These are phyloP conservation scores for Orbilia quercus DNA, from an alignment of 2,329 filamentous ascomycete genomes.

Conservation along the genomic window DNA sequence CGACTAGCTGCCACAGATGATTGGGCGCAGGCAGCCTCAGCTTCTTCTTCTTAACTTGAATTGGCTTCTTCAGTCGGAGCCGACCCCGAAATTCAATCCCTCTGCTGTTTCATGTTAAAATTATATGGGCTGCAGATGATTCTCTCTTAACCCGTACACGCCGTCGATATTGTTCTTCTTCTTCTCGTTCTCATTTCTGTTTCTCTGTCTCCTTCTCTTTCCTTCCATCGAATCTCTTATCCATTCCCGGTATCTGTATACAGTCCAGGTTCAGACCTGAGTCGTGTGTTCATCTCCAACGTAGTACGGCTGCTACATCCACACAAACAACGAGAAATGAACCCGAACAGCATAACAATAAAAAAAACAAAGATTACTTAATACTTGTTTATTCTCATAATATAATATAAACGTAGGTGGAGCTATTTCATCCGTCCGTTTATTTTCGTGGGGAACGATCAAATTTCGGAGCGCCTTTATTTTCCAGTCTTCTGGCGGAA, in stretches of 20 bases:
- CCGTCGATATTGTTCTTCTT: background rate
- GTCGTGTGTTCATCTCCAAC: no score
- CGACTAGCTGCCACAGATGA: slow-evolving; percentile 17
- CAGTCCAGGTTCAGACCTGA: background rate
- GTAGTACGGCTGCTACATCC: slow-evolving; percentile 39
- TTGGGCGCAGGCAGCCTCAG: slow-evolving; percentile 19
- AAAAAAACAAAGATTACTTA: slow-evolving; percentile 4
- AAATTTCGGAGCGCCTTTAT: slow-evolving; percentile 16
- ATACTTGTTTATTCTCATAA: no score
- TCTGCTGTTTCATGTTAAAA: slow-evolving; percentile 55
- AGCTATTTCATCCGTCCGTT: slow-evolving; percentile 11
- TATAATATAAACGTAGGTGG: slow-evolving; percentile 20
- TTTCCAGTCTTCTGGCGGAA: slow-evolving; percentile 54
- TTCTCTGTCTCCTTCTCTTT: background rate
- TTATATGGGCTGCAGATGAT: slow-evolving; percentile 25
- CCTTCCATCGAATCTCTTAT: slow-evolving; percentile 7
- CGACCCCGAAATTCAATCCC: slow-evolving; percentile 23
- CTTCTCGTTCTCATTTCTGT: background rate
- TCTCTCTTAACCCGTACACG: slow-evolving; percentile 11
- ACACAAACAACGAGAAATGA: background rate
- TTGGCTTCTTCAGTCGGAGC: no score
- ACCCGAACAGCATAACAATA: background rate
- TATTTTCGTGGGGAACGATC: background rate
- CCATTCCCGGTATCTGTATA: background rate
- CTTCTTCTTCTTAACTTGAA: no score